These are phyloP conservation scores for Zygnema cylindricum DNA, from an alignment of 139 green algal species.

Conservation along the genomic window DNA sequence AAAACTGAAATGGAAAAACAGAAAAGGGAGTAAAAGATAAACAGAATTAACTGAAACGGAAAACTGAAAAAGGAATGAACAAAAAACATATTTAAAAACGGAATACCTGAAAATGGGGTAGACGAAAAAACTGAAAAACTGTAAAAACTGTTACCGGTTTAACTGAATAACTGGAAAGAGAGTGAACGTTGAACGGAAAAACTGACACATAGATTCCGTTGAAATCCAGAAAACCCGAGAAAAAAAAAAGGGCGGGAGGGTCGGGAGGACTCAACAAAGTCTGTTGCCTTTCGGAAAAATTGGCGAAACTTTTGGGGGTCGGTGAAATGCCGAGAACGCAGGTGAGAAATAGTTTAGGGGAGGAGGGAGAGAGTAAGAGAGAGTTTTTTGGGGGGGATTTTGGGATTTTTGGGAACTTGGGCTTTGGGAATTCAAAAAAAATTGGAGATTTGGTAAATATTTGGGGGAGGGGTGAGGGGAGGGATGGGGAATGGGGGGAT, in stretches of 20 bases:
- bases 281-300: conserved; percentile 30
- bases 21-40: too few relatives aligned
- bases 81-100: too few relatives aligned
- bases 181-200: too few relatives aligned
- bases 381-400: conserved; percentile 4
- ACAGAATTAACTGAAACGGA: too few relatives aligned
- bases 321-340: conserved; percentile 44
- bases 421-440: background rate
- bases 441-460: too few relatives aligned
- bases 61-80: too few relatives aligned
- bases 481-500: conserved; percentile 5
- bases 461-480: too few relatives aligned
- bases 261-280: conserved; percentile 51
- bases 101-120: background rate
- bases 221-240: conserved; percentile 37
- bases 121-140: conserved; percentile 34
- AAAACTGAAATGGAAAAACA: too few relatives aligned
- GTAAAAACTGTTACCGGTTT: background rate
- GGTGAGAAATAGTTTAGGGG: conserved; percentile 5
- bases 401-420: background rate
- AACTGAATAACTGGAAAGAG: too few relatives aligned
- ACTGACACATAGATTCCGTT: background rate
- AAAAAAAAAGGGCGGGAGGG: conserved; percentile 44
- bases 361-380: background rate
- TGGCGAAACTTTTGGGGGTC: conserved; percentile 40